Base-by-base conservation (phyloP, 257 asterid genomes). In the Thymus mandschuricus region DNA sequence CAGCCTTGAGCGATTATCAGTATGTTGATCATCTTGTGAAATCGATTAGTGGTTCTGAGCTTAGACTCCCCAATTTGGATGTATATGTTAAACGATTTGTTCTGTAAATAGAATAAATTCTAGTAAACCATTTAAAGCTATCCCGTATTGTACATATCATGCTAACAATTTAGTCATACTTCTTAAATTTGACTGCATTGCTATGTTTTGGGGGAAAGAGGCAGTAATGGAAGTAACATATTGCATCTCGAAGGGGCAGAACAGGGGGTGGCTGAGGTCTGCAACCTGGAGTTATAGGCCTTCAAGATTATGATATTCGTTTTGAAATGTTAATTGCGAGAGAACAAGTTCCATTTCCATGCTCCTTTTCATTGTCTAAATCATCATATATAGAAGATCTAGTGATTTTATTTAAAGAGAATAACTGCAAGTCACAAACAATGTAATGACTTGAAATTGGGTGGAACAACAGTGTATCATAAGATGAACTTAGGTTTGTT, bases 171-270 rank as follows among this genome's bases (percentile, higher is more conserved):
- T 60, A 40, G 54, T 43, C 8, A 12, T 51, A 7, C 33, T 43
- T 10, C 21, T 68, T 48, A n/a, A 29, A 57, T 30, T 30, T 4
- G 38, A 34, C 61, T 49, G 34, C 12, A 28, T 66, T 40, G 6
- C 44, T 59, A 34, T 44, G 2, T 43, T 41, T 4, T 3, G 60
- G 30, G 30, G 58, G 8, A 44, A 21, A 15, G 8, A 15, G 11
- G 38, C 27, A 30, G 40, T 67, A 54, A 56, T 33, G 55, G 15
- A 43, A 50, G 46, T 51, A 31, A 51, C 60, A 43, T 51, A 63
- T 66, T 44, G 29, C 57, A 31, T 71, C 31, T 28, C 44, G 59
- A 13, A 43, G 63, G 62, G n/a, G 52, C 51, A 56, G 45, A 50
- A 50, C 0, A 29, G 8, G 40, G 61, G 50, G 34, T 29, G 31